Percentiles rank a stretch among this genome's conserved stretches.
Conservation (phyloP, 495 filamentous ascomycete genomes). For the Apiosordaria backusii region DNA sequence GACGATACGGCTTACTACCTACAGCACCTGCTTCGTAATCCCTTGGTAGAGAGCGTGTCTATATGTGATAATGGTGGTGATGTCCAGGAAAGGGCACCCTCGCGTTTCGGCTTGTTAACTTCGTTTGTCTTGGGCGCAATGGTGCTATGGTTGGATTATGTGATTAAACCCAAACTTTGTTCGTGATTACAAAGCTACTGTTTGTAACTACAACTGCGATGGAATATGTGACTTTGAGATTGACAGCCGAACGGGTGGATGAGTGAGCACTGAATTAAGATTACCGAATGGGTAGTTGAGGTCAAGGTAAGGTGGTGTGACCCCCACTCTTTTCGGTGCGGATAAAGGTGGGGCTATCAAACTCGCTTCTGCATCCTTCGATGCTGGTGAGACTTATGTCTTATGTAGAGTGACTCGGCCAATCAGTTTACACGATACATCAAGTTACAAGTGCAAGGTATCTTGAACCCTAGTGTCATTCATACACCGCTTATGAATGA, state of each 20-base stretch:
- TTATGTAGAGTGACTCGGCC: neutral
- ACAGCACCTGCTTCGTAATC: no score
- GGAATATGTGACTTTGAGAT: neutral
- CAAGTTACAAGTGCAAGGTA: neutral
- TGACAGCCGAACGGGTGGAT: neutral
- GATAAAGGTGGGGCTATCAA: neutral
- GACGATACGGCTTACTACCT: neutral
- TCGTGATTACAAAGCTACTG: neutral
- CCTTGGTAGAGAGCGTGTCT: no score
- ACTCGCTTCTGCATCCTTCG: neutral
- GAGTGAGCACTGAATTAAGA: neutral
- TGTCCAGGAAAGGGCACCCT: neutral
- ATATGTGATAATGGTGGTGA: neutral
- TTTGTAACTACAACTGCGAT: neutral
- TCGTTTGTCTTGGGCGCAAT: no score
- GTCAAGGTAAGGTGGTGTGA: neutral
- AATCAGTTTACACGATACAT: neutral
- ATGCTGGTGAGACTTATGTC: neutral
- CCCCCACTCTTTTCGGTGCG: neutral
- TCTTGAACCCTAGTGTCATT: neutral
- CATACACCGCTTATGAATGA: neutral
- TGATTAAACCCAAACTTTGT: neutral
- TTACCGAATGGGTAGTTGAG: neutral
- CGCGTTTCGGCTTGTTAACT: no score
- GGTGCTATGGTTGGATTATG: no score